A percentile compares a stretch with the other conserved stretches of the same genome.
Evolutionary conservation across 257 asterid genomes (phyloP).

Genomic region (Echium plantagineum): DNA sequence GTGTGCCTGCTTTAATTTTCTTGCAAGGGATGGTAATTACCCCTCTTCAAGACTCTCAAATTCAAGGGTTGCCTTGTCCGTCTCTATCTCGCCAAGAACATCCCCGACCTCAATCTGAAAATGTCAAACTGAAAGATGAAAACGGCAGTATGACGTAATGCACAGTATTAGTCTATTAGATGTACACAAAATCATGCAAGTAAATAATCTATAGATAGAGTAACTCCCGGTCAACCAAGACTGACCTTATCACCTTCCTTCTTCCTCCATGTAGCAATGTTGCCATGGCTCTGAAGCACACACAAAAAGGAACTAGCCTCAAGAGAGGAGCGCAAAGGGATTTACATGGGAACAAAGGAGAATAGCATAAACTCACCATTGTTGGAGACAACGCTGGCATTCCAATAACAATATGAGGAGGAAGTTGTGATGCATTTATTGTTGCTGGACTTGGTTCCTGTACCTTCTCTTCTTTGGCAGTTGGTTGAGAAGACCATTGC

Average conservation of each 20-base stretch:
- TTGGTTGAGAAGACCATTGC: conserved; percentile 35
- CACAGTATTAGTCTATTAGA: neutral
- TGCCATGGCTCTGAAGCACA: conserved; percentile 80
- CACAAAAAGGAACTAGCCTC: conserved; percentile 11
- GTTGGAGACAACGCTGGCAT: conserved; percentile 99
- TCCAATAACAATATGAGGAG: conserved; percentile 79
- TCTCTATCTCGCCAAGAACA: conserved; percentile 92
- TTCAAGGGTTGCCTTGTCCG: conserved; percentile 96
- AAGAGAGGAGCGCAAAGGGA: neutral
- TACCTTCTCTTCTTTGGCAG: conserved; percentile 21
- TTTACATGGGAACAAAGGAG: neutral
- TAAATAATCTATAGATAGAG: conserved; percentile 8
- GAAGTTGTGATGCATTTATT: conserved; percentile 61
- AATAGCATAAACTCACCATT: conserved; percentile 47
- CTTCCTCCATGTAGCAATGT: conserved; percentile 75
- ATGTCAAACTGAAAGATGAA: conserved; percentile 15
- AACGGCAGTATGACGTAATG: conserved; percentile 11
- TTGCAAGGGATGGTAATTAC: conserved; percentile 30
- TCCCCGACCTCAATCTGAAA: conserved; percentile 93
- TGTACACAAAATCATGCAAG: neutral
- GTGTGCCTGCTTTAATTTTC: neutral
- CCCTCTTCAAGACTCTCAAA: conserved; percentile 99
- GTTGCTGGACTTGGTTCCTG: conserved; percentile 47
- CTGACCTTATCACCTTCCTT: conserved; percentile 96
- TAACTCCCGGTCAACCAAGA: conserved; percentile 9